These are phyloP conservation scores for Gremmenia infestans DNA, from an alignment of 2,329 filamentous ascomycete species.

Conservation along the genomic window DNA sequence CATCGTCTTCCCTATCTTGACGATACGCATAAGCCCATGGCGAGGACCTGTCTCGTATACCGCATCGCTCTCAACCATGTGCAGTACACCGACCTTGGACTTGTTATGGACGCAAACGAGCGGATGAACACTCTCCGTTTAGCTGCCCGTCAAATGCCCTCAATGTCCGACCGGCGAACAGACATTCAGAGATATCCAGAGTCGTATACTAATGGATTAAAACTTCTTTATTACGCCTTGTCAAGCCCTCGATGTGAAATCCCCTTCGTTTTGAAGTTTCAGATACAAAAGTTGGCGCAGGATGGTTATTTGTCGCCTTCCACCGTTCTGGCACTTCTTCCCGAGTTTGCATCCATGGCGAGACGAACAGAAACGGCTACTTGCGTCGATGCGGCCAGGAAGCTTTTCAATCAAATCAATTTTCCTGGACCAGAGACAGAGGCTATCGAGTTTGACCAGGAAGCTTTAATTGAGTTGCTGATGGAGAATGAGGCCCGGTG, in stretches of 20 bases:
- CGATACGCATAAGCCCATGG: slow-evolving; percentile 33
- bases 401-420: slow-evolving; percentile 46
- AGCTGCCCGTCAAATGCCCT: slow-evolving; percentile 29
- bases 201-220: slow-evolving; percentile 14
- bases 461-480: slow-evolving; percentile 39
- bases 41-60: slow-evolving; percentile 47
- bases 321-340: slow-evolving; percentile 42
- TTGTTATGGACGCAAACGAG: slow-evolving; percentile 25
- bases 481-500: slow-evolving; percentile 37
- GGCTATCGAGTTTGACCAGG: slow-evolving; percentile 36
- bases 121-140: slow-evolving; percentile 26
- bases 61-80: slow-evolving; percentile 30
- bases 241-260: slow-evolving; percentile 27
- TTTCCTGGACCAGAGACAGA: slow-evolving; percentile 49
- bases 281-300: slow-evolving; percentile 57
- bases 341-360: slow-evolving; percentile 34
- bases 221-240: slow-evolving; percentile 18
- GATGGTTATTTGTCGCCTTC: slow-evolving; percentile 58
- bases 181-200: slow-evolving; percentile 10
- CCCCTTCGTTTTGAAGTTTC: slow-evolving; percentile 54
- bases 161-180: slow-evolving; percentile 22
- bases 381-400: slow-evolving; percentile 49
- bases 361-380: slow-evolving; percentile 34
- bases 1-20: slow-evolving; percentile 34
- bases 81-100: neutral